Percentiles rank a stretch among this genome's conserved stretches.
phyloP scores from a whole-genome alignment of 345 rosid species.

The Combretum micranthum region DNA sequence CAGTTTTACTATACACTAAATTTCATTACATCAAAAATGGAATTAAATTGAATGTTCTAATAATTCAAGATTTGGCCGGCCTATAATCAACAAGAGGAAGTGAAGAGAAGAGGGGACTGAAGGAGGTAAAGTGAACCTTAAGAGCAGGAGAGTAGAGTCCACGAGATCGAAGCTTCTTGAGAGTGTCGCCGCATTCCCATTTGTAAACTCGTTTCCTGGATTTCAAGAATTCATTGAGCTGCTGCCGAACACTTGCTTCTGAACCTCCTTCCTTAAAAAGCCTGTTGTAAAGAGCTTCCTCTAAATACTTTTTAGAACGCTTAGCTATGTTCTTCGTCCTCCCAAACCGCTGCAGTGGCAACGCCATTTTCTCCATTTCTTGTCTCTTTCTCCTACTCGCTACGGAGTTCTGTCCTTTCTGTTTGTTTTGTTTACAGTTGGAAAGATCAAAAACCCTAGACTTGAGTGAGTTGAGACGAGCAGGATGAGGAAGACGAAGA shows the following conservation, averaged over 20 bases:
- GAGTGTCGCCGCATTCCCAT: conserved; percentile 92
- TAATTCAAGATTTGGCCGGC: too few relatives aligned
- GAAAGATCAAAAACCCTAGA: too few relatives aligned
- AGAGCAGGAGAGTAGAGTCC: conserved; percentile 71
- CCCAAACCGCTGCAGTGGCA: conserved; percentile 43
- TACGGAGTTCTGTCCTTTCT: background rate
- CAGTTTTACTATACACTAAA: too few relatives aligned
- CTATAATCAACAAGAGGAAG: too few relatives aligned
- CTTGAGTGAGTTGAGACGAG: too few relatives aligned
- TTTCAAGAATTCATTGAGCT: conserved; percentile 70
- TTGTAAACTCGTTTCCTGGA: conserved; percentile 81
- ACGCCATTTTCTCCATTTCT: conserved; percentile 33
- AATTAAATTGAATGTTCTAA: too few relatives aligned
- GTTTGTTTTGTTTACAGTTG: too few relatives aligned
- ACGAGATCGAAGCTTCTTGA: conserved; percentile 76
- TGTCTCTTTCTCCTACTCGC: background rate
- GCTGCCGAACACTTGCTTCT: conserved; percentile 56
- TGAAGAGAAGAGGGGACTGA: too few relatives aligned
- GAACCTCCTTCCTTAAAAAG: conserved; percentile 77
- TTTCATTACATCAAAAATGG: too few relatives aligned
- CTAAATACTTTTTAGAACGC: conserved; percentile 84
- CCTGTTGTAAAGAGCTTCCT: conserved; percentile 57
- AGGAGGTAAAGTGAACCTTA: conserved; percentile 39
- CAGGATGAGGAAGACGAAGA: too few relatives aligned
- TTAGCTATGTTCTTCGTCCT: conserved; percentile 53